Evolutionary conservation across 768 basidiomycete species (phyloP), one percentile per base, ranked within the genome.

Genomic region (Mycena rosella): DNA sequence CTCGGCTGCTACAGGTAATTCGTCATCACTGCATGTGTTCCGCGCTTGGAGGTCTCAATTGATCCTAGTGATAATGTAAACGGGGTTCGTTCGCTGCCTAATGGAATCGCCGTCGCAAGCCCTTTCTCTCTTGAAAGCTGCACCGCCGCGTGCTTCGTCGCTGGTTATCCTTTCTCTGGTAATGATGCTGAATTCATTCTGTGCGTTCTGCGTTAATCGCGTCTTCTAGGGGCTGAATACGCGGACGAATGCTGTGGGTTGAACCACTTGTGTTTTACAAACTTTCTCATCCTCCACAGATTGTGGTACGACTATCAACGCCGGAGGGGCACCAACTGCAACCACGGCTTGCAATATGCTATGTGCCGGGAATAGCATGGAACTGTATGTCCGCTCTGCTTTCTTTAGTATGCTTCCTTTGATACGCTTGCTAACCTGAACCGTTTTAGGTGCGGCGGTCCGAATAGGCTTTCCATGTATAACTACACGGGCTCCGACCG

Each of bases 1-100:
- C 83, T 93, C 26, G 93, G 93, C 18, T 94, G 93, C 75, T 93
- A 86, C 79, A 89, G 80, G 92, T 73, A 36, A 24, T 36, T 44
- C 38, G 29, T 34, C 36, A 61, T 42, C 49, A n/a, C n/a, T n/a
- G n/a, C 49, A 48, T 24, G 36, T 34, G 38, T 32, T 45, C 54
- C 44, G 44, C 15, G 18, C 58, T 57, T 17, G 34, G 6, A 34
- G 42, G 38, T 24, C 63, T 74, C 69, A 60, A 75, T 74, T 15
- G 60, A 65, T 20, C 76, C 29, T 71, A 87, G 85, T 60, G 85
- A 86, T 73, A 81, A 81, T 70, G 80, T 85, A 36, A 78, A 82
- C 63, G 81, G 82, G 42, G 75, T 80, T 38, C 82, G 86, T 45
- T 77, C 85, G 8, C 78, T 88, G 27, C 71, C 83, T 60, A 78